These are phyloP conservation scores for Pyrrhoderma noxium DNA, from an alignment of 1,284 basidiomycete genomes.

Conservation along the genomic window DNA sequence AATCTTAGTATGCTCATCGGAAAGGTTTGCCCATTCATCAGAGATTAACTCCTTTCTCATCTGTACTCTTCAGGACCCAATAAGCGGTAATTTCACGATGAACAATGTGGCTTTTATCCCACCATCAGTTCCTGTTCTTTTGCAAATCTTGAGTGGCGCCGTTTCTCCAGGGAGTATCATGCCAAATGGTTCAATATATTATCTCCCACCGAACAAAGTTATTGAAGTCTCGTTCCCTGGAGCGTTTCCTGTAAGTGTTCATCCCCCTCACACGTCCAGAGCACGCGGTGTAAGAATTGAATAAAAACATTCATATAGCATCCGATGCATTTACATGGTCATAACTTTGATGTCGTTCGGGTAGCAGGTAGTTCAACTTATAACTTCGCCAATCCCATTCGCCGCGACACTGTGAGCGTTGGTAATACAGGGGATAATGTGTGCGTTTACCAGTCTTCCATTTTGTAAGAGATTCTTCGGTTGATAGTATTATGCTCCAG, in stretches of 20 bases:
- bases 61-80: constrained; percentile 26
- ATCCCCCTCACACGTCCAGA: not conserved
- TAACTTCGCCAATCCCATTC: constrained; percentile 29
- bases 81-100: constrained; percentile 28
- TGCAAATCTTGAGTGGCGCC: constrained; percentile 33
- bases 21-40: constrained; percentile 20
- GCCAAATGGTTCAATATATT: constrained; percentile 27
- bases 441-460: no score
- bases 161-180: constrained; percentile 26
- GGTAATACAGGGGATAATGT: constrained; percentile 27
- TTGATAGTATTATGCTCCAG: no score
- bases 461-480: no score
- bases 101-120: constrained; percentile 25
- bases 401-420: constrained; percentile 28
- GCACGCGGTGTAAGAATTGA: not conserved
- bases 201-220: constrained; percentile 26
- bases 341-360: constrained; percentile 27
- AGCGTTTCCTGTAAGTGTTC: constrained; percentile 5
- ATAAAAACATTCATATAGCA: not conserved
- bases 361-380: constrained; percentile 23
- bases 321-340: constrained; percentile 15
- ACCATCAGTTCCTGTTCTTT: constrained; percentile 29
- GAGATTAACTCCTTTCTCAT: not conserved
- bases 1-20: constrained; percentile 28
- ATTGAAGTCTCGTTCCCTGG: constrained; percentile 31